Base-by-base conservation (phyloP, 2,329 filamentous ascomycete species). In the Sclerotinia glacialis region DNA sequence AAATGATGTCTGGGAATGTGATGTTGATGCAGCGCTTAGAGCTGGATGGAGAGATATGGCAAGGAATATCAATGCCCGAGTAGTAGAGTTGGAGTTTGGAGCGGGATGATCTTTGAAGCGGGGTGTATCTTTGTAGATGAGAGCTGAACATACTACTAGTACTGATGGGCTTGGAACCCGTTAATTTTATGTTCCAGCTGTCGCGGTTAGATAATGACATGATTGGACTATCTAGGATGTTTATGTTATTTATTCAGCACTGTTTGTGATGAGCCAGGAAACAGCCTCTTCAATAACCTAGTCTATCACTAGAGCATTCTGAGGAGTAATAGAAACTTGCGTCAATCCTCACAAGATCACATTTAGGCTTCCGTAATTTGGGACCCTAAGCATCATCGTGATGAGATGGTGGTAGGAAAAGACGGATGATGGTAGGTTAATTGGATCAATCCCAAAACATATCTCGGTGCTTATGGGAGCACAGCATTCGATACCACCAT, bases 201-300 rank as follows among this genome's bases (percentile, higher is more conserved):
- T 64, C 44, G 63, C 53, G 63, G 44, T 59, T 59, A 50, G 18
- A 65, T 65, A 31, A 31, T 9, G 8, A 12, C 31, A 28, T 65
- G 53, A 65, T 65, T 65, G 34, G 53, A 49, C n/a, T 12, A 31
- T 46, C 34, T 50, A 21, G 31, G 37, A 26, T 58, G 9, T 44
- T 40, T 18, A 47, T 31, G 4, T 23, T 5, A 5, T 31, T 42
- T 40, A n/a, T 16, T 23, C 44, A 26, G 31, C 44, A 44, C 31
- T 26, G 28, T 56, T 58, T 18, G 63, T 65, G 44, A 59, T 58
- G n/a, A 60, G 44, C 31, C 31, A 54, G 31, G 21, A 54, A 37
- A 37, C 21, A 34, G 42, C 42, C 56, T 26, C n/a, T 44, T 34
- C 18, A 8, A 23, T 47, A 26, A 59, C 18, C 21, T 42, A 34